Evolutionary conservation across 1,139 yeast genomes (phyloP), one percentile per base, ranked within the genome.

Genomic region (Meyerozyma guilliermondii): DNA sequence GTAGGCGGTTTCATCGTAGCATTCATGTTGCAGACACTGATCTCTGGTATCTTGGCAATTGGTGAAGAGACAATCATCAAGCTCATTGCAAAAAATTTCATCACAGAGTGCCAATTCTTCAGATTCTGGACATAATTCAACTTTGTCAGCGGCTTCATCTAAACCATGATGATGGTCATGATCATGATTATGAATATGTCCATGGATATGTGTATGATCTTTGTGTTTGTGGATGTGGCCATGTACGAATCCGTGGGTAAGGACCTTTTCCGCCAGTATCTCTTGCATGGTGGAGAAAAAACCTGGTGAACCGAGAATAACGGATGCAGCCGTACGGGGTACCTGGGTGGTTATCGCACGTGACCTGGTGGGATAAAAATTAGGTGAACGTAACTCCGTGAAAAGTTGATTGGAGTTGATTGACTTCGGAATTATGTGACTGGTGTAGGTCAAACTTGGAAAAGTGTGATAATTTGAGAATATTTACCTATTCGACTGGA

Each of bases 181-280:
- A 44, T 69, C 74, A 42, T 70, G 76, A 46, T 71, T 78, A 52
- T 81, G 87, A 31, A 81, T 77, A 55, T 81, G 87, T 3, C 87
- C 87, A 54, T 81, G 87, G 18, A 81, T 80, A 50, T 80, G 83
- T 7, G 85, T 79, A 53, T 81, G 79, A 52, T 79, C 78, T 47
- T 73, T 69, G 54, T 79, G 83, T 52, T 76, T 78, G 58, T 81
- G 87, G 28, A 81, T 80, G 53, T 81, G 87, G 1, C 87, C 87
- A 59, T 81, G 87, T 14, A 81, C 82, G 39, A 76, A 71, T 13
- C 85, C 84, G 49, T 77, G 78, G 14, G 72, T 65, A 24, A 57
- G 48, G 9, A 50, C 40, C 35, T 38, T 43, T 13, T 18, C 24
- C 11, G 36, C 36, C 36, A 33, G 36, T 5, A 18, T 20, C 20